A percentile compares a stretch with the other conserved stretches of the same genome.
Conservation (phyloP, 192 early-diverging fungal genomes). For the Linnemannia schmuckeri region DNA sequence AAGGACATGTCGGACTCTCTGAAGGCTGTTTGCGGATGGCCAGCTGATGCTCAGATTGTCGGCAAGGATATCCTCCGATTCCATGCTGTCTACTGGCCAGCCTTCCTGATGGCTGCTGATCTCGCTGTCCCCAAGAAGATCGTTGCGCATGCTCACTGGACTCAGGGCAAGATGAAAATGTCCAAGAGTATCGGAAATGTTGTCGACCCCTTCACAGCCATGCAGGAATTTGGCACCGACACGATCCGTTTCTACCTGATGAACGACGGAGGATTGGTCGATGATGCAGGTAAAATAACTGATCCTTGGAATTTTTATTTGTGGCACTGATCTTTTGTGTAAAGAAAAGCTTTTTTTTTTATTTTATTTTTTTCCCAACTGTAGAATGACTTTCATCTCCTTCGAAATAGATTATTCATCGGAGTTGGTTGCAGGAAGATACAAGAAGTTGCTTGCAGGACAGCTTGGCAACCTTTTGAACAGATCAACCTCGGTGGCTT, state of each 20-base stretch:
- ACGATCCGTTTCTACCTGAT: constrained; percentile 91
- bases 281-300: constrained; percentile 78
- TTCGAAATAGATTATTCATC: constrained; percentile 74
- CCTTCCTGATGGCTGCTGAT: constrained; percentile 90
- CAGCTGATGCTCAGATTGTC: constrained; percentile 87
- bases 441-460: constrained; percentile 83
- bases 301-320: not conserved
- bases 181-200: constrained; percentile 96
- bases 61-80: constrained; percentile 98
- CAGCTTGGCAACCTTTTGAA: constrained; percentile 89
- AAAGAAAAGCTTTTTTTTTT: not conserved
- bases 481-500: constrained; percentile 69
- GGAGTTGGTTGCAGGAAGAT: constrained; percentile 73
- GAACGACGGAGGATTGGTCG: constrained; percentile 88
- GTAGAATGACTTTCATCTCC: not conserved
- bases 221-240: constrained; percentile 86
- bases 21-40: constrained; percentile 60
- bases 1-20: constrained; percentile 22
- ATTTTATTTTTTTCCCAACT: not conserved
- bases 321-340: not conserved
- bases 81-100: constrained; percentile 98
- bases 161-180: constrained; percentile 92
- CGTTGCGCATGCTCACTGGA: constrained; percentile 96
- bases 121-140: constrained; percentile 84
- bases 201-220: constrained; percentile 82